Base-by-base conservation (phyloP, 2,329 filamentous ascomycete species). In the Pestalotiopsis fici region DNA sequence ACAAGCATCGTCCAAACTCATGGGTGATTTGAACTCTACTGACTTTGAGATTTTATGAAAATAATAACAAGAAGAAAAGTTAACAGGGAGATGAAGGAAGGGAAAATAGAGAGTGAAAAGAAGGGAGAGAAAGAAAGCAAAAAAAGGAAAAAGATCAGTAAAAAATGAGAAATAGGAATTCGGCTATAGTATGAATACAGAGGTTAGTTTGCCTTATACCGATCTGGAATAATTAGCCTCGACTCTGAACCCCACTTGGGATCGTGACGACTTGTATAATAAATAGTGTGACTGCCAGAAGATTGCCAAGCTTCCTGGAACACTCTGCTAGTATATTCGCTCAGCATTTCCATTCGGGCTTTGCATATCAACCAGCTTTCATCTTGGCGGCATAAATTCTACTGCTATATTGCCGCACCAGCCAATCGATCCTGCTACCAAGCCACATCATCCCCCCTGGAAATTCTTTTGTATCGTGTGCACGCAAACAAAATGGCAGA, bases 401-500 rank as follows among this genome's bases (percentile, higher is more conserved):
- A 15, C 21, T n/a, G 6, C 6, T 13, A 6, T n/a, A 9, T 18
- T 18, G 47, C 47, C n/a, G n/a, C n/a, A n/a, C n/a, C n/a, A n/a
- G n/a, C n/a, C n/a, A n/a, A n/a, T n/a, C n/a, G n/a, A n/a, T n/a
- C n/a, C n/a, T n/a, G n/a, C n/a, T n/a, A n/a, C n/a, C n/a, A n/a
- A n/a, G n/a, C n/a, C n/a, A n/a, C n/a, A n/a, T n/a, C n/a, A n/a
- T n/a, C n/a, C n/a, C n/a, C n/a, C n/a, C n/a, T n/a, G n/a, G n/a
- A n/a, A n/a, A n/a, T n/a, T n/a, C n/a, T n/a, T n/a, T n/a, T n/a
- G n/a, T n/a, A n/a, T n/a, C n/a, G n/a, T n/a, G n/a, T n/a, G n/a
- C n/a, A n/a, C n/a, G n/a, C n/a, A n/a, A n/a, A n/a, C n/a, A 28
- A 9, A 15, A 18, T 54, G 39, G 65, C 66, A 65, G 15, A 56